Base-by-base conservation (phyloP, 768 basidiomycete genomes). In the Sporobolomyces phaffii region DNA sequence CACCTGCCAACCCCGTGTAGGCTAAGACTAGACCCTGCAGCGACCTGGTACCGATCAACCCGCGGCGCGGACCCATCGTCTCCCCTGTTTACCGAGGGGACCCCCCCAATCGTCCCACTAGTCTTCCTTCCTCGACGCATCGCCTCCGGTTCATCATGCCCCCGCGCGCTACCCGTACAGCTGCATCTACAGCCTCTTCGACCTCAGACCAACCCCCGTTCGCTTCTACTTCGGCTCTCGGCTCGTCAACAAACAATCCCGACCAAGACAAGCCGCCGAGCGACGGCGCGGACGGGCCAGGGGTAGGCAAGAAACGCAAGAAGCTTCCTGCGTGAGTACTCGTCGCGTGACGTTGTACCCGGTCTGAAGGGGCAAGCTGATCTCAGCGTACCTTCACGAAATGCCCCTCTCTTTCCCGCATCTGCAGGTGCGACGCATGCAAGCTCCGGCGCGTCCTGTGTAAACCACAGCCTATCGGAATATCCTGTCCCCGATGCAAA, bases 371-470 rank as follows among this genome's bases (percentile, higher is more conserved):
- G 33, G 7, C 50, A 31, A 17, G 7, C 8, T 31, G 17, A 31
- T 38, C 38, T 38, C 38, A 17, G 38, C 10, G 38, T 38, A n/a
- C n/a, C n/a, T n/a, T n/a, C n/a, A n/a, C n/a, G n/a, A n/a, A 9
- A 49, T 51, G 17, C n/a, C 31, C 20, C n/a, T 38, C 52, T 4
- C 34, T 38, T 53, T n/a, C 52, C 34, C 34, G 2, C 9, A 11
- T 13, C 22, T 11, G 20, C n/a, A 53, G 52, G 5, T 70, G 70
- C 58, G 70, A 71, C 47, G 51, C 60, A n/a, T 71, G 70, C 60
- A 72, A 72, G 43, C 50, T 72, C 9, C 31, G 70, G 5, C 52
- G 70, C 18, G 57, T 72, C 0, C 53, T 62, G 20, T 72, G 70
- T 47, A 56, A 68, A 15, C 63, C 70, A 22, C 60, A 62, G 1